Base-by-base conservation (phyloP, 1,284 basidiomycete species). In the Apiotrichum mycotoxinovorans region DNA sequence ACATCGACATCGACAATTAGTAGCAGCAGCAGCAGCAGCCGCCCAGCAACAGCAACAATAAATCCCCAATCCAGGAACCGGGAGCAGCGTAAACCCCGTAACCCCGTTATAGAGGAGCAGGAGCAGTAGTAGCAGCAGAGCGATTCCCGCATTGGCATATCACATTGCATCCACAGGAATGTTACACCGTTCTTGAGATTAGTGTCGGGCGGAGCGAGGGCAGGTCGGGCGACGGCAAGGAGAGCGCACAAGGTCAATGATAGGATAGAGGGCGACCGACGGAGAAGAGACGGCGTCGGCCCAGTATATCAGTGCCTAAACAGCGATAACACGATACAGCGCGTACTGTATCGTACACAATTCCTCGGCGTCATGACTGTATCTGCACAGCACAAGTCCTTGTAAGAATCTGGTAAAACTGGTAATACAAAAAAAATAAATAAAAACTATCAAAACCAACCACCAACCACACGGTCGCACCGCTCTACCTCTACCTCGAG, bases 81-180 rank as follows among this genome's bases (percentile, higher is more conserved):
- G 9, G n/a, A 3, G n/a, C 15, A 22, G 40, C 11, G 23, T 25
- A 27, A 17, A 27, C 14, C 7, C 26, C 7, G 30, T 30, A 30
- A n/a, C n/a, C n/a, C n/a, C n/a, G n/a, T n/a, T 45, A 45, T 12
- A 42, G 40, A 42, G 18, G 7, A 42, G 40, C 17, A 42, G 40
- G n/a, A 20, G 30, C 30, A 48, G 46, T 4, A 25, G 46, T 25
- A 52, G 33, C 41, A 18, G 23, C 5, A 46, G 44, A 14, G 23
- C 12, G 3, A 41, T 30, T 46, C 44, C 46, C 33, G 37, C 51
- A 53, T 53, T 52, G 30, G 51, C 44, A 53, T 46, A 37, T 46
- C 33, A 53, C 33, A 53, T 43, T 45, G 51, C 51, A 53, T 53
- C 44, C 51, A 53, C 34, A 37, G 43, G 44, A 53, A 53, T 53